Base-by-base conservation (phyloP, 1,284 basidiomycete species). In the Anthracocystis panici-leucophaei region DNA sequence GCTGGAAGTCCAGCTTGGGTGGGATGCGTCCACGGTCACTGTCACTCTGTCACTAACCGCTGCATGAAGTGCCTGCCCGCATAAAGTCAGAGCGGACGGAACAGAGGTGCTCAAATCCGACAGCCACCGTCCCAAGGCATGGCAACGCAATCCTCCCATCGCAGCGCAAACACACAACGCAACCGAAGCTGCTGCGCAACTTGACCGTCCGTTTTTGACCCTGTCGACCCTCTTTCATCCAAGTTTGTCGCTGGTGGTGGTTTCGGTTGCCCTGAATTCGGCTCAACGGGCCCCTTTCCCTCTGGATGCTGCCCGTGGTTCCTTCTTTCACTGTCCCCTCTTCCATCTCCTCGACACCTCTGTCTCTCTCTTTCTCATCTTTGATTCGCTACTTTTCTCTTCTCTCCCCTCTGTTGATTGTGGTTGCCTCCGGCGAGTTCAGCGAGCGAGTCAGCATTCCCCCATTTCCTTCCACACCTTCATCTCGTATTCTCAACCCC, bases 241-340 rank as follows among this genome's bases (percentile, higher is more conserved):
- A 31, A 42, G 16, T 50, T 50, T 25, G 25, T 23, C 25, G 29
- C 27, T 23, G 66, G 3, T 38, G 35, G 35, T 38, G 35, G 35
- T 38, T 38, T 38, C 14, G 35, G 35, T 69, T 63, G 66, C 60
- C 27, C 21, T 46, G 56, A 46, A 59, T 69, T 56, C 57, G 33
- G 27, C 48, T 69, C 66, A 69, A 69, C 66, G 25, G 56, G 55
- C 50, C 65, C 65, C 56, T 52, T 49, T 63, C 53, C 46, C 52
- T 25, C 46, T 50, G 46, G 31, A 33, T 40, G 21, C 41, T 35
- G 41, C 27, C 51, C 27, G 42, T 49, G 29, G 31, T 23, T 25
- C 9, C 42, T 23, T 21, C 25, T 41, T 33, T 21, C 7, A 23
- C 38, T 11, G 29, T 20, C 31, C 31, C 29, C 54, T 12, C 35